Evolutionary conservation across 768 basidiomycete genomes (phyloP), one percentile per base, ranked within the genome.

Genomic region (Chalciporus chontae): DNA sequence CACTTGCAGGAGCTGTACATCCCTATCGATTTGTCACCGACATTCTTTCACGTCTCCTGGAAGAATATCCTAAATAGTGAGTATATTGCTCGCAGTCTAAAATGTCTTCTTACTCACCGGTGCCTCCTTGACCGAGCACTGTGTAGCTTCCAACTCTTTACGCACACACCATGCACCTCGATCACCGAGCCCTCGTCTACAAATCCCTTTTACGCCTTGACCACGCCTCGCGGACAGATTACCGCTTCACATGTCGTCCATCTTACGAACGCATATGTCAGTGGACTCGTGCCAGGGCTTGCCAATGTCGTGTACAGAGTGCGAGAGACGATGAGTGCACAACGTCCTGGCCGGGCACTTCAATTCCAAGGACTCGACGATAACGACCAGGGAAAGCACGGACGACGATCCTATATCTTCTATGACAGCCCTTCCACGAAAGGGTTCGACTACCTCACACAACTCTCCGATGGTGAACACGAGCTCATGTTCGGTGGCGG

Each of bases 401-500:
- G 77, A n/a, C 58, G 50, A 19, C 75, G 84, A 17, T 75, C 82
- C 6, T 87, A 81, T 61, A 69, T 85, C 31, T 81, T 87, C 61
- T 81, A 76, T 61, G 73, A 78, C 4, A 69, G 66, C 7, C 59
- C 64, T 4, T 56, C 65, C 9, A 51, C 45, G 18, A 67, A 68
- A 45, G 73, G 69, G 8, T 85, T 74, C 61, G 84, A 87, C 60
- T 88, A 87, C 62, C 77, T 88, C 51, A 84, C 85, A 6, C 86
- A 87, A 63, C 76, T 81, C 40, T 70, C 73, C 18, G 38, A 49
- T 10, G 71, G 64, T 38, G 75, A 69, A 45, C 67, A 68, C 41
- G 76, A 77, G 54, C 71, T 89, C 47, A 83, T 87, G 78, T 77
- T 85, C 48, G 85, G 86, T n/a, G 84, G 82, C 5, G 85, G 78